Evolutionary conservation across 2,329 filamentous ascomycete genomes (phyloP).

Genomic region (Ceratocystiopsis sp.): DNA sequence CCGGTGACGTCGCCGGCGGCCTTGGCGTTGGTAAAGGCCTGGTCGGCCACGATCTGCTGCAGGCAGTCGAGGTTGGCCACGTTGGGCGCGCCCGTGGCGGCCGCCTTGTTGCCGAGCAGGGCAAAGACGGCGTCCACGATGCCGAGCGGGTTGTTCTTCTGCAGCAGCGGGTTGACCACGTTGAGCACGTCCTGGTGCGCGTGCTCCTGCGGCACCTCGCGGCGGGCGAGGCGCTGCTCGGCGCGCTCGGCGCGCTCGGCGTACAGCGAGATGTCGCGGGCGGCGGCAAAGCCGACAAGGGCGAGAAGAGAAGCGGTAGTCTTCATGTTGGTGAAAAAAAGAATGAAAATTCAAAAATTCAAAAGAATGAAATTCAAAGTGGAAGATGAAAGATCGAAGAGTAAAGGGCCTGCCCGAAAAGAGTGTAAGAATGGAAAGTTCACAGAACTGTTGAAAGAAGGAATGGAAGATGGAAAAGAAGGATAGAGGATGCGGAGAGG

Average conservation of each 20-base stretch:
- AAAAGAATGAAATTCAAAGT: neutral
- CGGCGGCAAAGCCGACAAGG: conserved; percentile 15
- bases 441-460: conserved; percentile 8
- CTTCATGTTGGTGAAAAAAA: conserved; percentile 6
- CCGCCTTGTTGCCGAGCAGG: conserved; percentile 28
- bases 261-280: conserved; percentile 15
- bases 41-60: conserved; percentile 40
- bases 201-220: conserved; percentile 36
- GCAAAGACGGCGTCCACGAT: conserved; percentile 30
- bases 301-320: conserved; percentile 14
- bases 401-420: conserved; percentile 1
- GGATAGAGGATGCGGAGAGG: neutral
- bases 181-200: conserved; percentile 27
- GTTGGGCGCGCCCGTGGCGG: conserved; percentile 15
- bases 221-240: conserved; percentile 8
- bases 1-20: conserved; percentile 32
- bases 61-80: conserved; percentile 35
- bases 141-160: conserved; percentile 29
- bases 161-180: conserved; percentile 20
- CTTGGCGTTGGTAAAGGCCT: conserved; percentile 45
- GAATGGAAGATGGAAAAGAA: neutral
- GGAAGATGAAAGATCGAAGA: conserved; percentile 4
- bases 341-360: neutral
- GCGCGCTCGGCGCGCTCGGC: neutral
- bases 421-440: conserved; percentile 7